Evolutionary conservation across 371 early-diverging fungal species (phyloP).

Genomic region (Amoeboaphelidium protococcarum): DNA sequence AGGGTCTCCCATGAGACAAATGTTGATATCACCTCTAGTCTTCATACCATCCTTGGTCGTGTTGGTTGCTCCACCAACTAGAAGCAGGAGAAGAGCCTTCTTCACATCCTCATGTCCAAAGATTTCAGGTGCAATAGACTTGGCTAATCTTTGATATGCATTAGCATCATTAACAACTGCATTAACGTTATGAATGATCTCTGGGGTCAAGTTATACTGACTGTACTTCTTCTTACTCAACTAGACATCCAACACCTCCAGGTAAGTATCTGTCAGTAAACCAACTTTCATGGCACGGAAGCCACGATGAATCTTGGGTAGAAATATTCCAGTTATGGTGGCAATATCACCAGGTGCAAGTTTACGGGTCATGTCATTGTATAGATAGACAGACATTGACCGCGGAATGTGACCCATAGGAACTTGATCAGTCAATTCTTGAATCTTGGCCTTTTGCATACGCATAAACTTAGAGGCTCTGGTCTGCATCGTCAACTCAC

Average conservation of each 20-base stretch:
- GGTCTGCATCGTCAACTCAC: constrained; percentile 75
- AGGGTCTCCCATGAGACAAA: constrained; percentile 96
- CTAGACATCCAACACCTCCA: constrained; percentile 62
- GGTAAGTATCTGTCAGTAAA: constrained; percentile 78
- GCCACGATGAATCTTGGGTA: constrained; percentile 84
- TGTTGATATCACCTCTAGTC: constrained; percentile 83
- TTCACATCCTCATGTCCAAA: constrained; percentile 91
- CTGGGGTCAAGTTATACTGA: constrained; percentile 37
- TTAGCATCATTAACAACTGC: constrained; percentile 35
- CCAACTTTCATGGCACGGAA: constrained; percentile 78
- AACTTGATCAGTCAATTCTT: constrained; percentile 90
- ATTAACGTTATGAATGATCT: constrained; percentile 26
- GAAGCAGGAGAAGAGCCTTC: constrained; percentile 58
- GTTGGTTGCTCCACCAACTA: constrained; percentile 72
- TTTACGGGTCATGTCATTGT: constrained; percentile 48
- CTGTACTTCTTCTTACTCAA: constrained; percentile 68
- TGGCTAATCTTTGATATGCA: constrained; percentile 55
- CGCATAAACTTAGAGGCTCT: constrained; percentile 79
- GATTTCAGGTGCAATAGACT: constrained; percentile 89
- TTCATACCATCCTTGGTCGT: constrained; percentile 68
- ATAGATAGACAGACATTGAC: constrained; percentile 72
- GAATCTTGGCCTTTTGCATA: constrained; percentile 84
- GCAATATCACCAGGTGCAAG: constrained; percentile 82
- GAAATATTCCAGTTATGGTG: constrained; percentile 62
- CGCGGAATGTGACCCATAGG: constrained; percentile 97